Evolutionary conservation across 306 rosid genomes (phyloP).

Genomic region (Carpinus fangiana): DNA sequence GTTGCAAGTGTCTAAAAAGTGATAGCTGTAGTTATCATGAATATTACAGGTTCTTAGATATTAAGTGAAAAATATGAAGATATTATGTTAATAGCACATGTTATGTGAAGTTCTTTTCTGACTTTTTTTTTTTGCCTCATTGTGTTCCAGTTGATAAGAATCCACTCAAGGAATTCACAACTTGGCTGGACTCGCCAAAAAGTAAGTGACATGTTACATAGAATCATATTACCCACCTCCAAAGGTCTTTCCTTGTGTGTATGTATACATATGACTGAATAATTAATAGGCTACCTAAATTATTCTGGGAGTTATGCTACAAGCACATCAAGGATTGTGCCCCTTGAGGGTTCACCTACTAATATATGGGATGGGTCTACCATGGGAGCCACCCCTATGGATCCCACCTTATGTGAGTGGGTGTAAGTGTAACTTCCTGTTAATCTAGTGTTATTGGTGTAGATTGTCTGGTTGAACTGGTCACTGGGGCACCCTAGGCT

Average conservation of each 20-base stretch:
- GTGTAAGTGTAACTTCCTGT: background rate
- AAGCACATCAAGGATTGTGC: background rate
- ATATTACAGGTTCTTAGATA: conserved; percentile 1
- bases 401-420: background rate
- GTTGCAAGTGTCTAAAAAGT: background rate
- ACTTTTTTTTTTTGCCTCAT: conserved; percentile 24
- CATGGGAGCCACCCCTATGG: background rate
- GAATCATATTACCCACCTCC: background rate
- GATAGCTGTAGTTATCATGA: background rate
- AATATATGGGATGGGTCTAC: background rate
- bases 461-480: conserved; percentile 26
- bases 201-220: conserved; percentile 45
- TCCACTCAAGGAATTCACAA: conserved; percentile 63
- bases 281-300: too few relatives aligned
- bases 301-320: background rate
- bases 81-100: conserved; percentile 17
- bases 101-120: conserved; percentile 25
- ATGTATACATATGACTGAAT: too few relatives aligned
- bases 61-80: conserved; percentile 3
- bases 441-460: background rate
- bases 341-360: background rate
- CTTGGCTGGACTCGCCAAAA: conserved; percentile 92
- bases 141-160: conserved; percentile 63
- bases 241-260: background rate
- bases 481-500: background rate